phyloP scores from a whole-genome alignment of 805 yeast species.

The Wickerhamiella azyma region DNA sequence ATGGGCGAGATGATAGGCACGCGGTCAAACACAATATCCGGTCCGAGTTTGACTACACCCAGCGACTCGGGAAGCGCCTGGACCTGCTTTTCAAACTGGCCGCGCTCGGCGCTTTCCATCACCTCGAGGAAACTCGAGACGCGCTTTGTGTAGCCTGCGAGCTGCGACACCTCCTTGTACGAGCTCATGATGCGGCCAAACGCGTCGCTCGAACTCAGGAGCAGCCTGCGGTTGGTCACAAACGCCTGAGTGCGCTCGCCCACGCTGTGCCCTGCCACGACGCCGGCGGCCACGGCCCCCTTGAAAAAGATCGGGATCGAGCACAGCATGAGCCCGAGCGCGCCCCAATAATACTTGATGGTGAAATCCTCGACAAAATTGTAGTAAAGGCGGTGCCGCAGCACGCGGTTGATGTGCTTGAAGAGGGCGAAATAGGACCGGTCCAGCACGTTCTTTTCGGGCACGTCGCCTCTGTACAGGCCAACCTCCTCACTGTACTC shows the following conservation, averaged over 20 bases:
- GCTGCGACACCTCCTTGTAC: constrained; percentile 69
- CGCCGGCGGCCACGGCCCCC: constrained; percentile 29
- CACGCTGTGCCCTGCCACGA: constrained; percentile 4
- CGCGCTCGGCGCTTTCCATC: constrained; percentile 37
- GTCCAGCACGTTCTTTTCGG: constrained; percentile 68
- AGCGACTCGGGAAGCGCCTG: constrained; percentile 10
- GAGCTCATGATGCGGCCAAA: constrained; percentile 76
- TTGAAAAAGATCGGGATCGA: constrained; percentile 74
- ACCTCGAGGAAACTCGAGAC: constrained; percentile 56
- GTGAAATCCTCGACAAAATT: constrained; percentile 78
- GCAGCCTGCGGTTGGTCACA: constrained; percentile 72
- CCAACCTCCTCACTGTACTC: constrained; percentile 79
- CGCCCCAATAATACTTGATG: constrained; percentile 91
- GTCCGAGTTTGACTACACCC: constrained; percentile 28
- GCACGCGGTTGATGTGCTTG: constrained; percentile 59
- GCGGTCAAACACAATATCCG: constrained; percentile 49
- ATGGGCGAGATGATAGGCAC: constrained; percentile 82
- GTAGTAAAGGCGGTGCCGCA: constrained; percentile 59
- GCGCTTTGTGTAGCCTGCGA: constrained; percentile 68
- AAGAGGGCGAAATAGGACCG: constrained; percentile 69
- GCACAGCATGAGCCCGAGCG: constrained; percentile 78
- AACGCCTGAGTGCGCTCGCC: constrained; percentile 29
- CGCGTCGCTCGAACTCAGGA: constrained; percentile 75
- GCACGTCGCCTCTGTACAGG: constrained; percentile 60
- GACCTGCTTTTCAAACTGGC: constrained; percentile 23